These are phyloP conservation scores for Calophaca sinica DNA, from an alignment of 306 rosid genomes.

Conservation along the genomic window DNA sequence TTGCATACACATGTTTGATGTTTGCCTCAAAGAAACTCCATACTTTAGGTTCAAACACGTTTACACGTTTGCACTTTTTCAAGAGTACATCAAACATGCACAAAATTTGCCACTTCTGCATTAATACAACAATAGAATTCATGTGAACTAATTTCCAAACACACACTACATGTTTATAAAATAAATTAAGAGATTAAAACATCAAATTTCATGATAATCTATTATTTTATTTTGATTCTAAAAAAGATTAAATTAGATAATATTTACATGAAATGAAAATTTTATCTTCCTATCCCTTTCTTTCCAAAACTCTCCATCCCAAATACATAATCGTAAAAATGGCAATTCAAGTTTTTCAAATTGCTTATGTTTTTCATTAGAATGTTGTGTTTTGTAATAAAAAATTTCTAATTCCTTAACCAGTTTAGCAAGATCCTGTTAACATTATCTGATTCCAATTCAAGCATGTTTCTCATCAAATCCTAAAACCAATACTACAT, in stretches of 20 bases:
- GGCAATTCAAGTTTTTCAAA: not conserved
- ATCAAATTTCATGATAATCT: not conserved
- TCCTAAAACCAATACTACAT: conserved; percentile 30
- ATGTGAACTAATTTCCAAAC: not conserved
- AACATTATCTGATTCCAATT: conserved; percentile 12
- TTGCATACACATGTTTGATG: not conserved
- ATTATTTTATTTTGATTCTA: not conserved
- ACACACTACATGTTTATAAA: not conserved
- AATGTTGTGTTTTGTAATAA: not conserved
- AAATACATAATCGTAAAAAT: not conserved
- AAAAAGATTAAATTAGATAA: not conserved
- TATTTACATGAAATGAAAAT: not conserved
- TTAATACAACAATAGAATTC: not conserved
- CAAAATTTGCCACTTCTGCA: not conserved
- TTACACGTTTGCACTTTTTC: too few relatives aligned
- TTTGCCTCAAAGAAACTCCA: not conserved
- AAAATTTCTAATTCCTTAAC: not conserved
- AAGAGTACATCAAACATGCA: not conserved
- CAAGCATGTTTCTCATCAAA: conserved; percentile 34
- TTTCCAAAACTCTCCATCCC: not conserved
- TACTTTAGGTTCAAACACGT: not conserved
- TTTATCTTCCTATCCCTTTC: not conserved
- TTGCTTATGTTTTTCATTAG: not conserved
- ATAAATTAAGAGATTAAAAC: not conserved
- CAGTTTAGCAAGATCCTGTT: not conserved